Conservation (phyloP, 257 asterid species). For the Solanum pinnatisectum region DNA sequence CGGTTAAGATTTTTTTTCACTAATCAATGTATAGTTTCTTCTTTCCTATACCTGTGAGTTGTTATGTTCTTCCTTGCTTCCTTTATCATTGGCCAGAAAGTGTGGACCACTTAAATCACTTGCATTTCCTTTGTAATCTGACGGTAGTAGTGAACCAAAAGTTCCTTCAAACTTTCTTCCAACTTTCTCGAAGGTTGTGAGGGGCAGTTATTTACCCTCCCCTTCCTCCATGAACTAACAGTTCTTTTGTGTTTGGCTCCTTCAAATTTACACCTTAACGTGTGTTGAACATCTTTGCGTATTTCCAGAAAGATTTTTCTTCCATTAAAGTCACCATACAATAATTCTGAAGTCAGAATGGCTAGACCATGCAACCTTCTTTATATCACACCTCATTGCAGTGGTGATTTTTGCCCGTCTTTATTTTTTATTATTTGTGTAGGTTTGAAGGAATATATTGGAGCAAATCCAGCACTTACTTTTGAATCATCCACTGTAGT, state of each 20-base stretch:
- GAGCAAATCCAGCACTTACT: constrained; percentile 70
- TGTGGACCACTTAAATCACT: neutral
- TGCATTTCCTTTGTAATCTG: neutral
- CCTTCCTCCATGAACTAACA: neutral
- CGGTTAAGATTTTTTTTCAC: neutral
- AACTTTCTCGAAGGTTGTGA: neutral
- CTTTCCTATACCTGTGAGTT: neutral
- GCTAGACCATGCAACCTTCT: neutral
- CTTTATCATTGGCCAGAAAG: neutral
- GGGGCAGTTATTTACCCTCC: neutral
- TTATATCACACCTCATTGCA: neutral
- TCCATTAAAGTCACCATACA: neutral
- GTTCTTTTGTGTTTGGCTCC: neutral
- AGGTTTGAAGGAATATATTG: constrained; percentile 93
- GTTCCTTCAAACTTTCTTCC: neutral
- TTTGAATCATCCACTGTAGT: constrained; percentile 36
- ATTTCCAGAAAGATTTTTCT: neutral
- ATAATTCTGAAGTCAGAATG: neutral
- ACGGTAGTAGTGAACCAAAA: neutral
- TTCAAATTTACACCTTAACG: neutral
- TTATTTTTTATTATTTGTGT: constrained; percentile 10
- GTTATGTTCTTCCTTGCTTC: neutral
- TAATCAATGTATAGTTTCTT: neutral
- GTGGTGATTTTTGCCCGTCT: neutral
- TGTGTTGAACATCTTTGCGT: neutral